Conservation (phyloP, 2,329 filamentous ascomycete species). For the Xylaria arbuscula region DNA sequence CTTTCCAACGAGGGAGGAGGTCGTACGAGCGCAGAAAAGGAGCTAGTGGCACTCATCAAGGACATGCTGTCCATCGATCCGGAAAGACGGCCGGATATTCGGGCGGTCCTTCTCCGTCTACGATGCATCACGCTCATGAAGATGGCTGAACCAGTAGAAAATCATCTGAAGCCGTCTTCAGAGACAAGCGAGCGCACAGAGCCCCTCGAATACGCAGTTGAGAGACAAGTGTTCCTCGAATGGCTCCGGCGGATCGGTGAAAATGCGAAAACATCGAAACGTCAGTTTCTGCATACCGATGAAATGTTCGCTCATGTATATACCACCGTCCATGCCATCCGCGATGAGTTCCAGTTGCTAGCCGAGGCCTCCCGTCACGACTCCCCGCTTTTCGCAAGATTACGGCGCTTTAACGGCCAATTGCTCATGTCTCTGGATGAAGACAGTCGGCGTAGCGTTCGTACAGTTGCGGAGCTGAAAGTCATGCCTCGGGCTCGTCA, state of each 20-base stretch:
- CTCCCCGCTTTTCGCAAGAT: neutral
- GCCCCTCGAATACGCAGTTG: neutral
- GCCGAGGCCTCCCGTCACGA: neutral
- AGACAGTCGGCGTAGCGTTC: neutral
- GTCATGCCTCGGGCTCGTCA: neutral
- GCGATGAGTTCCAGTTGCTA: neutral
- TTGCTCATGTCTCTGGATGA: neutral
- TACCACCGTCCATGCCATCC: neutral
- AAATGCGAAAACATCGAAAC: neutral
- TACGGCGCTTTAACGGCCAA: constrained; percentile 2
- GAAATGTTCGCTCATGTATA: neutral
- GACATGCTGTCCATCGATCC: constrained; percentile 4
- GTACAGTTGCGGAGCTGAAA: neutral
- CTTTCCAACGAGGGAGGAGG: neutral
- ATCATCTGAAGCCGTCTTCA: neutral
- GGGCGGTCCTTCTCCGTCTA: neutral
- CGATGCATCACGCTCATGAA: neutral
- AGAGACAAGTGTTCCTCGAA: neutral
- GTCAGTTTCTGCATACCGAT: neutral
- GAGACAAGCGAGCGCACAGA: neutral
- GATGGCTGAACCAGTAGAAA: neutral
- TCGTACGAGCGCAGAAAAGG: neutral
- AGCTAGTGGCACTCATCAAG: neutral
- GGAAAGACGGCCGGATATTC: neutral
- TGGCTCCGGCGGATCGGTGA: neutral